Evolutionary conservation across 75 land plant genomes (phyloP).

Genomic region (Pinus taeda): DNA sequence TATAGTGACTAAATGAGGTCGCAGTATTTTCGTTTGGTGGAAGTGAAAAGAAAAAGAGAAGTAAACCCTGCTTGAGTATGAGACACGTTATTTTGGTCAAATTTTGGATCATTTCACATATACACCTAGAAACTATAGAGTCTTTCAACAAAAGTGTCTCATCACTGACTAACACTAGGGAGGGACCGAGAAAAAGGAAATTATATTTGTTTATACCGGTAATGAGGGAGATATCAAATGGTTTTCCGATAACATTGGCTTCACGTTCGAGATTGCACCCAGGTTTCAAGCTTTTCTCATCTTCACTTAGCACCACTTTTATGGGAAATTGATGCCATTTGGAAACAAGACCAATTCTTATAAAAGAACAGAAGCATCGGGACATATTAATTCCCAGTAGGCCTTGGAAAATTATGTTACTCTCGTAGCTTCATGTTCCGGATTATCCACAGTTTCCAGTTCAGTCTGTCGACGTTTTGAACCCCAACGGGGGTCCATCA

Average conservation of each 20-base stretch:
- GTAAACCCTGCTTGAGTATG: too few relatives aligned
- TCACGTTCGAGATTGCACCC: constrained; percentile 52
- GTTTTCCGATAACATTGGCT: constrained; percentile 72
- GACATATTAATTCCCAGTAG: constrained; percentile 68
- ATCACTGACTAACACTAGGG: constrained; percentile 55
- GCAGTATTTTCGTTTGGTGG: too few relatives aligned
- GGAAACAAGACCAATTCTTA: constrained; percentile 30
- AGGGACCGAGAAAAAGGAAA: constrained; percentile 32
- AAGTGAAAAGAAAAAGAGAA: too few relatives aligned
- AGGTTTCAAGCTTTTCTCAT: constrained; percentile 55
- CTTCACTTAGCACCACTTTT: constrained; percentile 86
- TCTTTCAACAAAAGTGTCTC: constrained; percentile 65
- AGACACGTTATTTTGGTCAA: constrained; percentile 34
- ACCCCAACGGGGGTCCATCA: too few relatives aligned
- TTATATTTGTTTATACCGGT: constrained; percentile 73
- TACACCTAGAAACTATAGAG: constrained; percentile 37
- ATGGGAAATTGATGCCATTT: constrained; percentile 81
- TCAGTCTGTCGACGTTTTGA: too few relatives aligned
- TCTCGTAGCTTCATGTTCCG: too few relatives aligned
- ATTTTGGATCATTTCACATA: constrained; percentile 66
- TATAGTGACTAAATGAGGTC: too few relatives aligned
- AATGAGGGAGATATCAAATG: constrained; percentile 74
- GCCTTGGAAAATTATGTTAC: constrained; percentile 86
- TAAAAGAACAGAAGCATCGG: constrained; percentile 46
- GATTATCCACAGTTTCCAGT: too few relatives aligned